These are phyloP conservation scores for Phytopythium ostracodes DNA, from an alignment of 352 stramenopile genomes.

Conservation along the genomic window DNA sequence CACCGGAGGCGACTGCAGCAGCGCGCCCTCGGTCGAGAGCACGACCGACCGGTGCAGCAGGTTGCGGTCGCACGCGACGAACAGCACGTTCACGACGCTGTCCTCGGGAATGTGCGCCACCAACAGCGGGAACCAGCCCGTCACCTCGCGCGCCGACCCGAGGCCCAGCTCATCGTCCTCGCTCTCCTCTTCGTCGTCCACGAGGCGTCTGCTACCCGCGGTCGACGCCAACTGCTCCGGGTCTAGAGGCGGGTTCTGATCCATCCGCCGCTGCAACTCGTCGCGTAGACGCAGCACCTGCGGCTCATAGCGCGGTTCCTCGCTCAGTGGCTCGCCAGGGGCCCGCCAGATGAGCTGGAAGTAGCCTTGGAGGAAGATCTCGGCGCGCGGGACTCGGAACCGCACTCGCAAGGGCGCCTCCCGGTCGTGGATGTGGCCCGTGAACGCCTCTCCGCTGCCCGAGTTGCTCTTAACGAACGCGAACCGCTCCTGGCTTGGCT, in stretches of 20 bases:
- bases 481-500: conserved; percentile 37
- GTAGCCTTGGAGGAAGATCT: conserved; percentile 49
- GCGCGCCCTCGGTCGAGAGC: conserved; percentile 47
- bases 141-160: conserved; percentile 14
- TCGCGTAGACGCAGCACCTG: conserved; percentile 34
- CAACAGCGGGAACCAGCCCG: conserved; percentile 36
- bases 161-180: conserved; percentile 16
- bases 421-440: conserved; percentile 40
- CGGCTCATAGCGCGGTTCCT: conserved; percentile 48
- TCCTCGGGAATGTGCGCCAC: conserved; percentile 39
- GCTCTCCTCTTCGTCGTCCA: conserved; percentile 10
- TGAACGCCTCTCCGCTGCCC: conserved; percentile 7
- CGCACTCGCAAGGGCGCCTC: conserved; percentile 30
- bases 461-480: conserved; percentile 1
- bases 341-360: conserved; percentile 66
- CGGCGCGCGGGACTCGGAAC: conserved; percentile 37
- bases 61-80: conserved; percentile 52
- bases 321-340: conserved; percentile 36
- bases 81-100: conserved; percentile 50
- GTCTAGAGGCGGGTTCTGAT: conserved; percentile 23
- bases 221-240: conserved; percentile 12
- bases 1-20: conserved; percentile 22
- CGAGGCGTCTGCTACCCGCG: background rate
- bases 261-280: conserved; percentile 16
- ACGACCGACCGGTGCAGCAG: conserved; percentile 57